These are phyloP conservation scores for Huiozyma naganishii DNA, from an alignment of 805 yeast species.

Conservation along the genomic window DNA sequence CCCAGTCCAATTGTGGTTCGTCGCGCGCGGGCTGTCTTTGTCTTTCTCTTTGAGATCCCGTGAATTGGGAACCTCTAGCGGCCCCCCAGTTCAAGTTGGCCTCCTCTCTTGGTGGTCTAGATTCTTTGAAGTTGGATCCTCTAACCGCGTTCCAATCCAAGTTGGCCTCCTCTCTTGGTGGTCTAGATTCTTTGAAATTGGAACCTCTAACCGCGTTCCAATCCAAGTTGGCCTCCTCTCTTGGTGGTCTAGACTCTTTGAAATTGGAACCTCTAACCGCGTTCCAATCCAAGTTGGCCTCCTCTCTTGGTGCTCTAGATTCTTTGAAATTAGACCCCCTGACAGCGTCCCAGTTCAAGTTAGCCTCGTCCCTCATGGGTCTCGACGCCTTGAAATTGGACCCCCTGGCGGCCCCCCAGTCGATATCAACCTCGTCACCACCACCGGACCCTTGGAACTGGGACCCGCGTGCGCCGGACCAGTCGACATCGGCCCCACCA, in stretches of 20 bases:
- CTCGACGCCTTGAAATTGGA: slow-evolving; percentile 20
- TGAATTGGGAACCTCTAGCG: slow-evolving; percentile 38
- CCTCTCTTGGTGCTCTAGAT: slow-evolving; percentile 20
- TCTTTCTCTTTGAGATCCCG: slow-evolving; percentile 25
- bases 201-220: slow-evolving; percentile 42
- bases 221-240: slow-evolving; percentile 31
- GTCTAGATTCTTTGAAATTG: slow-evolving; percentile 25
- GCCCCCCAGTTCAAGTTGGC: slow-evolving; percentile 40
- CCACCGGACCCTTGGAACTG: slow-evolving; percentile 18
- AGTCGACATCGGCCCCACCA: slow-evolving; percentile 36
- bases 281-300: slow-evolving; percentile 35
- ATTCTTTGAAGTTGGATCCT: slow-evolving; percentile 30
- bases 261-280: slow-evolving; percentile 28
- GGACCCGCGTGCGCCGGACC: slow-evolving; percentile 33
- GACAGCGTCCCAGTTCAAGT: slow-evolving; percentile 38
- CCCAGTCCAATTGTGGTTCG: slow-evolving; percentile 28
- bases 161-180: slow-evolving; percentile 31
- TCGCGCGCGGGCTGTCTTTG: slow-evolving; percentile 20
- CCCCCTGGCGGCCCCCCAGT: slow-evolving; percentile 36
- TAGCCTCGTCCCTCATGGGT: slow-evolving; percentile 20
- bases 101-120: slow-evolving; percentile 27
- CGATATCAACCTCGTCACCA: slow-evolving; percentile 27
- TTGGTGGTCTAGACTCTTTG: slow-evolving; percentile 20
- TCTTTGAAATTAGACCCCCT: slow-evolving; percentile 24
- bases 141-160: slow-evolving; percentile 39